Evolutionary conservation across 1,284 basidiomycete species (phyloP), one percentile per base, ranked within the genome.

Genomic region (Pyrrhoderma noxium): DNA sequence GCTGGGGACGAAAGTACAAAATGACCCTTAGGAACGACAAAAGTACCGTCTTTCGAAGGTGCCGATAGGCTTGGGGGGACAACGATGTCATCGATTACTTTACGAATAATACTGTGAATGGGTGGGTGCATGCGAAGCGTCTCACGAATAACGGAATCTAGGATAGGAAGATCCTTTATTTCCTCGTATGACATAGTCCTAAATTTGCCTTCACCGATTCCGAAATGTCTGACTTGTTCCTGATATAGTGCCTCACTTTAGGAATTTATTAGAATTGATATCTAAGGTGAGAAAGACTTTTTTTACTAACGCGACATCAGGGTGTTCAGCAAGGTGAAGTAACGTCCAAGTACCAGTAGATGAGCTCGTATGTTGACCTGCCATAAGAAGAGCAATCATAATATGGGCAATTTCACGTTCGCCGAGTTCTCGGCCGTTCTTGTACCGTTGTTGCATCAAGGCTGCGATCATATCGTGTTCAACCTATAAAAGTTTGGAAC

Each of bases 381-480:
- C 95, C 93, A 95, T 94, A 57, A 95, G 80, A 43, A 94, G 76
- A 18, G 92, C 91, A 60, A 93, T 94, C 87, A 99, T 85, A 64
- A 98, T 94, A 64, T 98, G 95, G 0, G 96, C 93, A 57, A 99
- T 88, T 67, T 98, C 93, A 58, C 89, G 84, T 63, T 98, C 92
- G 46, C 76, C 78, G 31, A 99, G 77, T 1, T 75, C 65, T 38
- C 79, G 75, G 45, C 96, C 96, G 62, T 85, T 79, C 61, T 91
- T 89, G 72, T 99, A 99, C 46, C 73, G 79, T 64, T 94, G 89
- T 58, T 83, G 76, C 70, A 87, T 80, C 22, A 99, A 77, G 1
- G 93, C 87, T 16, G 85, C 76, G 61, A 99, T 92, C 89, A 99
- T 97, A 66, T 99, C 96, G 60, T 85, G 79, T 50, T 90, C 89